Conservation (phyloP, 495 filamentous ascomycete species). For the Penicillium steckii region DNA sequence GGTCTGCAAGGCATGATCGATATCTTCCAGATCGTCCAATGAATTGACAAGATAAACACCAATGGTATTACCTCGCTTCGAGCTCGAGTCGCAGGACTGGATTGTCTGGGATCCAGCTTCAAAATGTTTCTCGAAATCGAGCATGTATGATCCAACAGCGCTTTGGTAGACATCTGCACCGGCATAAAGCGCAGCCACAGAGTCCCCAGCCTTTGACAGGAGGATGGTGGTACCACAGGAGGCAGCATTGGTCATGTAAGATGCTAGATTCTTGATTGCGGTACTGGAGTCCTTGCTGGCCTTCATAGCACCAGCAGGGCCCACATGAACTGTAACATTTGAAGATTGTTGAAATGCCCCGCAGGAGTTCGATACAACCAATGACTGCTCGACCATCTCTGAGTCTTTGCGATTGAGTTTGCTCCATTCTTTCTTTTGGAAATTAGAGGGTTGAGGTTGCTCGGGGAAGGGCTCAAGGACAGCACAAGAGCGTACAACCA, state of each 20-base stretch:
- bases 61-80: too few species aligned
- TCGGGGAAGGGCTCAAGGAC: neutral
- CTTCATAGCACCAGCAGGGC: neutral
- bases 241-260: conserved; percentile 5
- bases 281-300: neutral
- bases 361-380: neutral
- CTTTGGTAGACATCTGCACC: neutral
- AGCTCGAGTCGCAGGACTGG: too few species aligned
- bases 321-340: neutral
- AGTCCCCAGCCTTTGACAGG: neutral
- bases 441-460: too few species aligned
- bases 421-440: neutral
- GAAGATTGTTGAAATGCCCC: neutral
- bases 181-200: neutral
- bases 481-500: neutral
- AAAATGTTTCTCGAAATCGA: neutral
- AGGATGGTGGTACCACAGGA: neutral
- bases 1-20: too few species aligned
- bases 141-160: neutral
- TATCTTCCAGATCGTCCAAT: too few species aligned
- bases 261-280: neutral
- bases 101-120: too few species aligned
- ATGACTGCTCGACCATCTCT: neutral
- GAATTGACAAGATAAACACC: too few species aligned
- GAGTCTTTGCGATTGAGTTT: neutral